These are phyloP conservation scores for Whalleya microplaca DNA, from an alignment of 2,329 filamentous ascomycete genomes.

Conservation along the genomic window DNA sequence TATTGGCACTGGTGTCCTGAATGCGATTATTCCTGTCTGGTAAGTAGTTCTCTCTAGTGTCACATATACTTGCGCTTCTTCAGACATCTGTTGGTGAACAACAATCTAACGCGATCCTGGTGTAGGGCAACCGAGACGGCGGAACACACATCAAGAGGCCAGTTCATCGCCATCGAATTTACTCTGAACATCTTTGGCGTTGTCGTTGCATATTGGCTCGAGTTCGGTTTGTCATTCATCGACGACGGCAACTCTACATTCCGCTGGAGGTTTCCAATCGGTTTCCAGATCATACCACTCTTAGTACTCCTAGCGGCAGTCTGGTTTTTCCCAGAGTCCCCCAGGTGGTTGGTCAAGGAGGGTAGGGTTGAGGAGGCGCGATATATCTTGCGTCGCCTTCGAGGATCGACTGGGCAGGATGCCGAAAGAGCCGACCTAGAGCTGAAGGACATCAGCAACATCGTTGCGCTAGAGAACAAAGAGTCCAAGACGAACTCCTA, in stretches of 20 bases:
- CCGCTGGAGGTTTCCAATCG: slow-evolving; percentile 70
- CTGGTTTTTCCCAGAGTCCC: slow-evolving; percentile 73
- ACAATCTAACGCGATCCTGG: background rate
- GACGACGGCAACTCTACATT: slow-evolving; percentile 61
- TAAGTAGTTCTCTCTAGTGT: slow-evolving; percentile 6
- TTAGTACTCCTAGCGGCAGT: slow-evolving; percentile 58
- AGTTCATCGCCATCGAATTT: slow-evolving; percentile 73
- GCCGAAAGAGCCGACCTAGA: slow-evolving; percentile 61
- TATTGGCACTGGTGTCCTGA: slow-evolving; percentile 70
- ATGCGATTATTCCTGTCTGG: slow-evolving; percentile 71
- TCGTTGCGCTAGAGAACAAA: slow-evolving; percentile 65
- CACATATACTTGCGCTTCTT: background rate
- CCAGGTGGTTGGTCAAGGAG: slow-evolving; percentile 68
- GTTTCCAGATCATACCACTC: slow-evolving; percentile 70
- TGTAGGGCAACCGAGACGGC: slow-evolving; percentile 68
- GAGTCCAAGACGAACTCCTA: slow-evolving; percentile 62
- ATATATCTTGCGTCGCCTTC: slow-evolving; percentile 66
- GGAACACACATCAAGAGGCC: slow-evolving; percentile 68
- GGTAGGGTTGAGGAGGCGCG: slow-evolving; percentile 69
- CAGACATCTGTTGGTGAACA: background rate
- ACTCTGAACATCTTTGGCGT: slow-evolving; percentile 75
- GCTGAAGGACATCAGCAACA: slow-evolving; percentile 69
- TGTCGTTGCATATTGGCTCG: slow-evolving; percentile 64
- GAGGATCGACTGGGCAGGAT: slow-evolving; percentile 60
- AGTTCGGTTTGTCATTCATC: slow-evolving; percentile 64